A percentile compares a stretch with the other conserved stretches of the same genome.
These are phyloP conservation scores for Haplographium delicatum DNA, from an alignment of 495 filamentous ascomycete genomes.

Conservation along the genomic window DNA sequence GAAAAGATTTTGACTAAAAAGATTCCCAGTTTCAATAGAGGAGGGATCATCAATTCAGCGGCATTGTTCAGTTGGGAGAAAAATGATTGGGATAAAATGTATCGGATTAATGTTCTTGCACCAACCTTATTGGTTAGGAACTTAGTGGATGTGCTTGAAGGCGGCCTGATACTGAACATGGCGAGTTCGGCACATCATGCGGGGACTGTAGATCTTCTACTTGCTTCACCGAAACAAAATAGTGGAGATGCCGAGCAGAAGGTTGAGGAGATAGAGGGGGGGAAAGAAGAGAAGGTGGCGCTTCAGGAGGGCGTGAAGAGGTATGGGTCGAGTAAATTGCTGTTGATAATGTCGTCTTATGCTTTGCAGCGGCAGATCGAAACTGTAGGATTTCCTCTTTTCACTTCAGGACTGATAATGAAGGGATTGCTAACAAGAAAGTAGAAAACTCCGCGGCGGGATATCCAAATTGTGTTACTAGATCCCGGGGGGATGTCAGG, in stretches of 20 bases:
- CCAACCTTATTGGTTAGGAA: not conserved
- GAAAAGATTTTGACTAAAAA: not conserved
- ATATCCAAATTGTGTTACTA: not conserved
- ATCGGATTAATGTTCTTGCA: not conserved
- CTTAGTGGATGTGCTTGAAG: not conserved
- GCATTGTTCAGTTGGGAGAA: not conserved
- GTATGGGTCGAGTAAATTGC: not conserved
- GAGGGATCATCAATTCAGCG: not conserved
- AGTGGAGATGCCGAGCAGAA: too few relatives aligned
- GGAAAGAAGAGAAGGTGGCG: not conserved
- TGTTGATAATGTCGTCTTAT: not conserved
- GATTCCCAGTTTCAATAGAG: not conserved
- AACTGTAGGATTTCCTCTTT: not conserved
- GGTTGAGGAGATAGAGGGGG: not conserved
- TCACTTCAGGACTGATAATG: not conserved
- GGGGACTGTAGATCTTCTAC: not conserved
- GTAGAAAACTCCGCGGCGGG: not conserved
- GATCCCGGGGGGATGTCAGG: not conserved
- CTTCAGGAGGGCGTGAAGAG: constrained; percentile 2
- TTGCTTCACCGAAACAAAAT: too few relatives aligned
- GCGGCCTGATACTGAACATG: not conserved
- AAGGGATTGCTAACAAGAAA: not conserved
- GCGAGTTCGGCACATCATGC: not conserved
- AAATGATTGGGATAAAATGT: not conserved
- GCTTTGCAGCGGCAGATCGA: not conserved